These are phyloP conservation scores for Phytophthora syringae DNA, from an alignment of 352 stramenopile genomes.

Conservation along the genomic window DNA sequence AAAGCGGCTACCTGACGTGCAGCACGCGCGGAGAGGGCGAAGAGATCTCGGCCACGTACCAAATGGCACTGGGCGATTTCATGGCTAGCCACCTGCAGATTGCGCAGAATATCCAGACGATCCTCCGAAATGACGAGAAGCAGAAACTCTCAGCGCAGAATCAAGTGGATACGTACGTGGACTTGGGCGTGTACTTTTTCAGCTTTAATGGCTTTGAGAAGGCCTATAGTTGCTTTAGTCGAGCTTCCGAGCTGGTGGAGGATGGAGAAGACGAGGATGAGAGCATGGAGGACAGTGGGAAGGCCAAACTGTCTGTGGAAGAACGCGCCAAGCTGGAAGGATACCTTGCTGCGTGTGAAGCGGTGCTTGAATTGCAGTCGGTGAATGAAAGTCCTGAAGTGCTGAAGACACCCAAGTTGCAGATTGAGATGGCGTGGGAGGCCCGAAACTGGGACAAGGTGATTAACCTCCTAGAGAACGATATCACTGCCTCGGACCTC, in stretches of 20 bases:
- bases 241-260: constrained; percentile 61
- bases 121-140: constrained; percentile 55
- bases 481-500: constrained; percentile 50
- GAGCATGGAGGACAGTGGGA: constrained; percentile 19
- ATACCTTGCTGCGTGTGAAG: constrained; percentile 75
- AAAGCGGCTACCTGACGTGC: constrained; percentile 75
- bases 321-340: constrained; percentile 60
- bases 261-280: constrained; percentile 31
- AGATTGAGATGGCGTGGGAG: constrained; percentile 60
- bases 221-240: constrained; percentile 78
- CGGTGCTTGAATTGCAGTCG: constrained; percentile 61
- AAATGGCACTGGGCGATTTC: constrained; percentile 73
- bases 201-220: constrained; percentile 79
- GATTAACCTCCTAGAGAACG: constrained; percentile 49
- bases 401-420: constrained; percentile 41
- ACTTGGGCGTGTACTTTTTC: constrained; percentile 80
- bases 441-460: constrained; percentile 56
- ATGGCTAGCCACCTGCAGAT: constrained; percentile 64
- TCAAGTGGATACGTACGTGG: constrained; percentile 70
- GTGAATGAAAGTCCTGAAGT: constrained; percentile 38
- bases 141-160: constrained; percentile 45
- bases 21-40: constrained; percentile 72
- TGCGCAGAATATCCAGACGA: constrained; percentile 63
- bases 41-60: constrained; percentile 66
- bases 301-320: constrained; percentile 21